Percentiles rank a stretch among this genome's conserved stretches.
phyloP scores from a whole-genome alignment of 352 stramenopile genomes.

The Globisporangium spinosum region DNA sequence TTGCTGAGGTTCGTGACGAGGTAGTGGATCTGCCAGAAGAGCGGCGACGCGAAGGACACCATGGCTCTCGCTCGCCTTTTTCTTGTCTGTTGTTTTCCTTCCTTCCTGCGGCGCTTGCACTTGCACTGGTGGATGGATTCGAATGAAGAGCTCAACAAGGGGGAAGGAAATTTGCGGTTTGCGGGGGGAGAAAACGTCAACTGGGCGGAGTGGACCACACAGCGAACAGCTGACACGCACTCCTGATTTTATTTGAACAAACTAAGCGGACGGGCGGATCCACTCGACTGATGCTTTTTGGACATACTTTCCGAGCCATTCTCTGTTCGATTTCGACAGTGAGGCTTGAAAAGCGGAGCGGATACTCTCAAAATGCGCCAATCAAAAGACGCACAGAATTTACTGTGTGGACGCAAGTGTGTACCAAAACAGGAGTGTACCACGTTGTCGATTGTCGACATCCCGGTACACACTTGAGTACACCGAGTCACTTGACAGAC shows the following conservation, averaged over 20 bases:
- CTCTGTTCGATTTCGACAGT: too few species aligned
- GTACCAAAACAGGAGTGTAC: neutral
- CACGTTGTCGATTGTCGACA: neutral
- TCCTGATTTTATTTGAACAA: too few species aligned
- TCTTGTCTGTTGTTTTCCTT: constrained; percentile 13
- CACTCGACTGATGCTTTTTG: too few species aligned
- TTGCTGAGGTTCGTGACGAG: constrained; percentile 92
- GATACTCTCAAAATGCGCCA: too few species aligned
- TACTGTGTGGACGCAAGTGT: neutral
- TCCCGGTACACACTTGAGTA: constrained; percentile 1
- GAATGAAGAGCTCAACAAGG: constrained; percentile 12
- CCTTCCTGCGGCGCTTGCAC: neutral
- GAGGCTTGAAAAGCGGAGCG: too few species aligned
- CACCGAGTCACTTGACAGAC: neutral
- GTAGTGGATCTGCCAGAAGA: constrained; percentile 94
- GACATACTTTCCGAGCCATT: too few species aligned
- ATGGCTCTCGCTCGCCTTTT: constrained; percentile 32
- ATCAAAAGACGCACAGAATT: too few species aligned
- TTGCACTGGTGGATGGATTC: constrained; percentile 4
- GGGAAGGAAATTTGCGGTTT: constrained; percentile 2
- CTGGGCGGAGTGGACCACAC: too few species aligned
- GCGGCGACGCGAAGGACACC: constrained; percentile 89
- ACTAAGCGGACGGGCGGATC: too few species aligned
- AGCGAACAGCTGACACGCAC: too few species aligned
- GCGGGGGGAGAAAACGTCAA: constrained; percentile 5